Evolutionary conservation across 768 basidiomycete genomes (phyloP).

Genomic region (Tricholomella constricta): DNA sequence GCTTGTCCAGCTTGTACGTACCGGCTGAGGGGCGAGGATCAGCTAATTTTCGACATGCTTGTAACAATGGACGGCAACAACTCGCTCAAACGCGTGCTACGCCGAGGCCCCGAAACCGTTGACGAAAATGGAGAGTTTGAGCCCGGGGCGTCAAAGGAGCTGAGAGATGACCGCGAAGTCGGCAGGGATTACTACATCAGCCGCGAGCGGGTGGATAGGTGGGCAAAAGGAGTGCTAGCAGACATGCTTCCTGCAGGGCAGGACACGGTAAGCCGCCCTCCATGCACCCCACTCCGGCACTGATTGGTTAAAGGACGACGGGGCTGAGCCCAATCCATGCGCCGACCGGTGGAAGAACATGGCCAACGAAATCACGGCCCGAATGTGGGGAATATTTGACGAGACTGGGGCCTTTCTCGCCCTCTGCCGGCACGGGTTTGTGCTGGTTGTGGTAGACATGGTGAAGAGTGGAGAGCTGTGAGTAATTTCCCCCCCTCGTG

Average conservation of each 20-base stretch:
- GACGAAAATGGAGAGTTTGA: too few relatives aligned
- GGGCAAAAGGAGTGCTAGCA: too few relatives aligned
- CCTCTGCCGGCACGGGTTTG: too few relatives aligned
- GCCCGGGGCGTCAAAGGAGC: too few relatives aligned
- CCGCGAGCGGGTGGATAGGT: too few relatives aligned
- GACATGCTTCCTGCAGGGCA: too few relatives aligned
- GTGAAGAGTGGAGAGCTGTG: background rate
- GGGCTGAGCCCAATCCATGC: background rate
- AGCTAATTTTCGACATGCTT: background rate
- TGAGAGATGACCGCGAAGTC: too few relatives aligned
- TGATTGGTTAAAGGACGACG: background rate
- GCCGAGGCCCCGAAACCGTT: too few relatives aligned
- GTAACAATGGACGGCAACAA: background rate
- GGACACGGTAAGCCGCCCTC: too few relatives aligned
- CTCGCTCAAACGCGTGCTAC: background rate
- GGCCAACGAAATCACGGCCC: constrained; percentile 1
- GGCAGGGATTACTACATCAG: too few relatives aligned
- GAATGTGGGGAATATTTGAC: constrained; percentile 8
- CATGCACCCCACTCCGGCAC: too few relatives aligned
- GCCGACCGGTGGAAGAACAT: constrained; percentile 1
- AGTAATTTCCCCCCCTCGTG: background rate
- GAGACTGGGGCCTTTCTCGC: constrained; percentile 12
- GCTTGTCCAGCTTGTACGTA: constrained; percentile 1
- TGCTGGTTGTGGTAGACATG: too few relatives aligned
- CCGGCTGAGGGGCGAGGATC: background rate